Evolutionary conservation across 306 rosid species (phyloP).

Genomic region (Casuarina cunninghamiana): DNA sequence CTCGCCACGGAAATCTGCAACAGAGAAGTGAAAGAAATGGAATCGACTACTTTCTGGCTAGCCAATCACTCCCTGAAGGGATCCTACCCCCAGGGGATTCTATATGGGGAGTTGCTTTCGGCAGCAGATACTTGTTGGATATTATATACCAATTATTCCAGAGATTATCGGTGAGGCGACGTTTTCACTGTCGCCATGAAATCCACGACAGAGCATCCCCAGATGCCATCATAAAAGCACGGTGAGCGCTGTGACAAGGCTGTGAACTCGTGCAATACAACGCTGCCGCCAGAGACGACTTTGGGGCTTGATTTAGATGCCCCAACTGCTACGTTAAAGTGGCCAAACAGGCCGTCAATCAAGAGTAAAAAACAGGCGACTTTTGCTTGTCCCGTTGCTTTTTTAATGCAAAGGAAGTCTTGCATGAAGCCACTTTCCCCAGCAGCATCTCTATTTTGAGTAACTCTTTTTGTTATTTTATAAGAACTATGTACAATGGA

Average conservation of each 20-base stretch:
- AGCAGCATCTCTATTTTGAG: neutral
- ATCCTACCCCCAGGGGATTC: neutral
- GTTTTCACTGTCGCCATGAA: neutral
- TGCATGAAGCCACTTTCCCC: neutral
- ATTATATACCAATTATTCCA: neutral
- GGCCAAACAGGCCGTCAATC: constrained; percentile 1
- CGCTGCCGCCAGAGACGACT: neutral
- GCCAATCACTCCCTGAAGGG: neutral
- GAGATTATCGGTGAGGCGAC: neutral
- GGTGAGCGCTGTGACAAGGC: no score
- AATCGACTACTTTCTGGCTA: neutral
- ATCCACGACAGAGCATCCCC: neutral
- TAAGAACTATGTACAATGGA: neutral
- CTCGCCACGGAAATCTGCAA: neutral
- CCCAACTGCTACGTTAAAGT: neutral
- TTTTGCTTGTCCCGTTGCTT: neutral
- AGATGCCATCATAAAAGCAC: neutral
- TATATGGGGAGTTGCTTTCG: neutral
- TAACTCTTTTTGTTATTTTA: neutral
- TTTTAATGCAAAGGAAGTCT: neutral
- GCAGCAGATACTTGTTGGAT: neutral
- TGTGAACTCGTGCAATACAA: no score
- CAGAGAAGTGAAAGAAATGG: neutral
- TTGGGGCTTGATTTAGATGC: neutral
- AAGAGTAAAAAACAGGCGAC: neutral